A percentile compares a stretch with the other conserved stretches of the same genome.
Conservation (phyloP, 2,329 filamentous ascomycete species). For the Paramyrothecium roridum region DNA sequence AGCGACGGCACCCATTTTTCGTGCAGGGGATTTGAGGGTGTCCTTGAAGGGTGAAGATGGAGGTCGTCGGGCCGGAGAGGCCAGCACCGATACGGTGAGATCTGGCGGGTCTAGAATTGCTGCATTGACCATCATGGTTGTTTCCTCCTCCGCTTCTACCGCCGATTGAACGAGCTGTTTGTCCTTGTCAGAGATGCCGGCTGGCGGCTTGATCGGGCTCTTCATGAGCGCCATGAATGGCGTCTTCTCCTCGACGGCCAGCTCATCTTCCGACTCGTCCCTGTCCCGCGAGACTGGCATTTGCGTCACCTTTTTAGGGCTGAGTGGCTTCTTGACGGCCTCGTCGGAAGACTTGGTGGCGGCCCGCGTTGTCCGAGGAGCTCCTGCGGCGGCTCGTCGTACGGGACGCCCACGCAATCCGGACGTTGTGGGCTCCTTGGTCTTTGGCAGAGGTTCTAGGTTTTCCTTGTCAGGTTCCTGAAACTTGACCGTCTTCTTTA, state of each 20-base stretch:
- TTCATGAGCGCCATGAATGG: conserved; percentile 51
- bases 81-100: conserved; percentile 34
- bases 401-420: conserved; percentile 41
- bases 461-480: conserved; percentile 66
- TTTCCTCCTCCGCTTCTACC: conserved; percentile 5
- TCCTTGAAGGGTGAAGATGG: conserved; percentile 53
- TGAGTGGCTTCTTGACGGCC: conserved; percentile 49
- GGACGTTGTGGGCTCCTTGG: conserved; percentile 28
- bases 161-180: conserved; percentile 7
- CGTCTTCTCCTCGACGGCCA: conserved; percentile 48
- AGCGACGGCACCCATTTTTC: conserved; percentile 29
- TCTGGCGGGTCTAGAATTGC: conserved; percentile 31
- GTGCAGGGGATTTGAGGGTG: conserved; percentile 53
- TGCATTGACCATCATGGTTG: conserved; percentile 18
- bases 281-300: conserved; percentile 43
- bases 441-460: conserved; percentile 38
- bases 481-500: conserved; percentile 62
- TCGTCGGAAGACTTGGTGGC: conserved; percentile 25
- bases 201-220: conserved; percentile 50
- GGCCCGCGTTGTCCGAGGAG: conserved; percentile 29
- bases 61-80: conserved; percentile 54
- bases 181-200: conserved; percentile 3
- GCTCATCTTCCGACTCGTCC: conserved; percentile 56
- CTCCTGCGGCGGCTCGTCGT: conserved; percentile 30
- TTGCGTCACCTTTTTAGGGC: conserved; percentile 64